phyloP scores from a whole-genome alignment of 2,329 filamentous ascomycete species.

The Aureobasidium uvarum region DNA sequence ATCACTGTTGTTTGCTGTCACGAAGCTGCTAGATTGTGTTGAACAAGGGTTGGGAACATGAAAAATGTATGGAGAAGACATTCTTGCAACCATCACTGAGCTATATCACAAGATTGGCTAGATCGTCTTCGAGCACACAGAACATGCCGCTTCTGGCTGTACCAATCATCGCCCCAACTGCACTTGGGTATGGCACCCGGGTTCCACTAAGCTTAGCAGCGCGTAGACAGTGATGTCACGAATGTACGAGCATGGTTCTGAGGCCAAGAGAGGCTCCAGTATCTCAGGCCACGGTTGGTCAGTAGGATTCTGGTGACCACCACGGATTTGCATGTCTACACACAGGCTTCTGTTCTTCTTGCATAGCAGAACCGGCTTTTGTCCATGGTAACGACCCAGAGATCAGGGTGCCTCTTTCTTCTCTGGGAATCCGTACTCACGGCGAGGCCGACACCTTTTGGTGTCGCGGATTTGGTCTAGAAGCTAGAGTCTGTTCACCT shows the following conservation, averaged over 20 bases:
- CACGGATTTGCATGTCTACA: no score
- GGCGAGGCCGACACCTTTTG: no score
- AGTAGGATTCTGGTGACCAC: no score
- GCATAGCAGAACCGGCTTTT: no score
- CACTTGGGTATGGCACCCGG: neutral
- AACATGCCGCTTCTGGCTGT: neutral
- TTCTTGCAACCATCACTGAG: neutral
- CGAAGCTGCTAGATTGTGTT: conserved; percentile 4
- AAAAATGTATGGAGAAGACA: neutral
- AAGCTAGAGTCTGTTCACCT: no score
- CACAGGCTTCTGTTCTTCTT: no score
- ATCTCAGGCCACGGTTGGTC: no score
- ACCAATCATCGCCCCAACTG: neutral
- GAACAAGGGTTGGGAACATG: neutral
- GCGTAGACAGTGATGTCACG: neutral
- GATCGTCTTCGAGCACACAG: neutral
- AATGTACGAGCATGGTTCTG: neutral
- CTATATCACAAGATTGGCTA: neutral
- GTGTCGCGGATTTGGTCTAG: no score
- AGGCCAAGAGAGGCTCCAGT: neutral
- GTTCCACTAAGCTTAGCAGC: neutral
- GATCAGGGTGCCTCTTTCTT: no score
- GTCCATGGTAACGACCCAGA: no score
- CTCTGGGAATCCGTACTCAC: no score
- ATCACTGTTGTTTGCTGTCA: neutral